Base-by-base conservation (phyloP, 225 moss, liverwort and hornwort species). In the Marchantia polymorpha region DNA sequence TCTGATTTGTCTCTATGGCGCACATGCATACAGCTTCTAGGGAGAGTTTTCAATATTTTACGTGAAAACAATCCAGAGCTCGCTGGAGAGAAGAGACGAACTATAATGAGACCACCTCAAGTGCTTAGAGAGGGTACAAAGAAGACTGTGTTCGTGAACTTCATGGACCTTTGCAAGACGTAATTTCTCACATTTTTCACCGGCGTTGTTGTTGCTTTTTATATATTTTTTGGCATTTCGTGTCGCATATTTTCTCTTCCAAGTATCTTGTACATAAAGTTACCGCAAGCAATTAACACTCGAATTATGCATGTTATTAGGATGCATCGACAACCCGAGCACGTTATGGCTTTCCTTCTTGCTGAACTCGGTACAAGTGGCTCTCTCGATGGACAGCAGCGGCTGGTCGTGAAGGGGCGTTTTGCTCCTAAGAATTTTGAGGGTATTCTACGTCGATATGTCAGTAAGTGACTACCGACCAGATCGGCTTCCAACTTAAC, bases 161-260 rank as follows among this genome's bases (percentile, higher is more conserved):
- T 94, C 70, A 92, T 92, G 94, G 94, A 94, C 76, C 91, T 94
- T 11, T 92, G 91, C 82, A 94, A 94, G 73, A 94, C 94, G 95
- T 96, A 89, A 83, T 80, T 16, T 25, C 60, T 0, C 39, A n/a
- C 17, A 54, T 75, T 53, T 22, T 16, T 6, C 61, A 64, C 59
- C 19, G 52, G 4, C 63, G 2, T 25, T 69, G 54, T 39, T 52
- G 65, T 70, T 10, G 16, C 51, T 17, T 71, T 30, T 71, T 11
- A 11, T 14, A 5, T 5, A 2, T 39, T 39, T 39, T 39, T 39
- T 39, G 39, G 39, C 39, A 39, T 39, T 39, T 39, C 4, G 1
- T 56, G 55, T 19, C 26, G 49, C 19, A 3, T 29, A 0, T 10
- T 76, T 15, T 60, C 19, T 14, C 74, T 74, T 52, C 56, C 27